A percentile compares a stretch with the other conserved stretches of the same genome.
These are phyloP conservation scores for Pachysandra terminalis DNA, from an alignment of 164 flowering plant species.

Conservation along the genomic window DNA sequence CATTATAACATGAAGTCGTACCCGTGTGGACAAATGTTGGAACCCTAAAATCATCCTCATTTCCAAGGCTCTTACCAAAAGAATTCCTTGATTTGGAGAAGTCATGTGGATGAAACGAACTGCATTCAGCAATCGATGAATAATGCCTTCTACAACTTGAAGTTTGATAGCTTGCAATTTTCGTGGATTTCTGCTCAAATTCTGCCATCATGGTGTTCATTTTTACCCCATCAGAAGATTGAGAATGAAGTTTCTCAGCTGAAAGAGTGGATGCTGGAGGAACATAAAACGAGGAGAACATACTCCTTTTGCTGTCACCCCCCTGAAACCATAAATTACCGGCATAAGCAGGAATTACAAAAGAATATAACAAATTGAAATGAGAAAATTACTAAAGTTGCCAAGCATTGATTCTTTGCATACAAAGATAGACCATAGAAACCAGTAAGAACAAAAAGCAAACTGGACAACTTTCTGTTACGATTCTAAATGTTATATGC, in stretches of 20 bases:
- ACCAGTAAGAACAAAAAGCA: not conserved
- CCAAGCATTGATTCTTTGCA: not conserved
- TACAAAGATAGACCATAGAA: not conserved
- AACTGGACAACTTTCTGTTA: no score
- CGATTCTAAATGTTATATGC: no score
- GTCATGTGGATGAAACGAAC: constrained; percentile 11
- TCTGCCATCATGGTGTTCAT: constrained; percentile 3
- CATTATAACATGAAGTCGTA: constrained; percentile 5
- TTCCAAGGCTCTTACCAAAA: constrained; percentile 13
- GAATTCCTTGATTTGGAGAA: constrained; percentile 17
- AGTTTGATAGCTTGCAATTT: constrained; percentile 14
- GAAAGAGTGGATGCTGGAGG: constrained; percentile 17
- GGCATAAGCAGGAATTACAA: not conserved
- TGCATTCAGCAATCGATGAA: constrained; percentile 13
- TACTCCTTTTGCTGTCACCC: constrained; percentile 22
- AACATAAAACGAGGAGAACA: constrained; percentile 20
- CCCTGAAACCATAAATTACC: constrained; percentile 23
- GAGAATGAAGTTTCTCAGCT: constrained; percentile 28
- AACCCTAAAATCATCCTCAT: constrained; percentile 21
- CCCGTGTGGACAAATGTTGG: constrained; percentile 17
- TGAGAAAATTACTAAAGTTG: no score
- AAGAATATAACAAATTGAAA: not conserved
- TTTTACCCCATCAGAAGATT: constrained; percentile 16
- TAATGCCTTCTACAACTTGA: constrained; percentile 7
- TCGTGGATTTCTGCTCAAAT: constrained; percentile 17